Percentiles rank a stretch among this genome's conserved stretches.
phyloP scores from a whole-genome alignment of 2,329 filamentous ascomycete genomes.

The Arthroderma uncinatum region DNA sequence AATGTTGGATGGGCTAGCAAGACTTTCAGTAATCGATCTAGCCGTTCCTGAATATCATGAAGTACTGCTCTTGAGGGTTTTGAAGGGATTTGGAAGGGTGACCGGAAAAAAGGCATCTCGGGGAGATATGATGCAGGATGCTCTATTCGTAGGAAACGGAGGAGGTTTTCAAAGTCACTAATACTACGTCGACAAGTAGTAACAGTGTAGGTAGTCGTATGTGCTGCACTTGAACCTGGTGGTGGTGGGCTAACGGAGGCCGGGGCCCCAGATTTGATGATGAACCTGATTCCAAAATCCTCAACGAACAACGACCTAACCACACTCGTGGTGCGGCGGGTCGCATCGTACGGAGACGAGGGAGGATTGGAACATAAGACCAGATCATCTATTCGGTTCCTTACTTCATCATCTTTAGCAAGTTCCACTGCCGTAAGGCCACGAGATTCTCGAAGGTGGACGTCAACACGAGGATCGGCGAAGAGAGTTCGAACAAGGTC shows the following conservation, averaged over 20 bases:
- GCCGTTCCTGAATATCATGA: conserved; percentile 72
- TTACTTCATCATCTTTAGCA: conserved; percentile 93
- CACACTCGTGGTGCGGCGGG: conserved; percentile 79
- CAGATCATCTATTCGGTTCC: conserved; percentile 91
- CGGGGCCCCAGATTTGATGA: conserved; percentile 85
- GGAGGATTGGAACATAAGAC: conserved; percentile 63
- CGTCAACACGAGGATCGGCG: conserved; percentile 74
- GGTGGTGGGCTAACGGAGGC: conserved; percentile 27
- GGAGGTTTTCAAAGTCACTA: conserved; percentile 81
- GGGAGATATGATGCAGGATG: conserved; percentile 95
- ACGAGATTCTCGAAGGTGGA: conserved; percentile 69
- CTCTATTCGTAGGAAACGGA: conserved; percentile 70
- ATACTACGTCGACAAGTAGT: conserved; percentile 86
- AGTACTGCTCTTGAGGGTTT: conserved; percentile 79
- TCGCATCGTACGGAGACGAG: conserved; percentile 45
- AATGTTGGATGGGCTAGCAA: conserved; percentile 85
- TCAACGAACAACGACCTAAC: conserved; percentile 96
- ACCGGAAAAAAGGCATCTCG: conserved; percentile 61
- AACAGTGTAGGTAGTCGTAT: conserved; percentile 68
- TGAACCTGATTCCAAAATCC: conserved; percentile 82
- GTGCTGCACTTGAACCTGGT: conserved; percentile 41
- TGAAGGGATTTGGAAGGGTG: conserved; percentile 85
- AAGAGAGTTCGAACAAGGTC: conserved; percentile 87
- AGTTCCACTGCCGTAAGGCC: conserved; percentile 91
- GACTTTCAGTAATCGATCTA: conserved; percentile 80